Base-by-base conservation (phyloP, 2,329 filamentous ascomycete genomes). In the Fusarium robinianum region DNA sequence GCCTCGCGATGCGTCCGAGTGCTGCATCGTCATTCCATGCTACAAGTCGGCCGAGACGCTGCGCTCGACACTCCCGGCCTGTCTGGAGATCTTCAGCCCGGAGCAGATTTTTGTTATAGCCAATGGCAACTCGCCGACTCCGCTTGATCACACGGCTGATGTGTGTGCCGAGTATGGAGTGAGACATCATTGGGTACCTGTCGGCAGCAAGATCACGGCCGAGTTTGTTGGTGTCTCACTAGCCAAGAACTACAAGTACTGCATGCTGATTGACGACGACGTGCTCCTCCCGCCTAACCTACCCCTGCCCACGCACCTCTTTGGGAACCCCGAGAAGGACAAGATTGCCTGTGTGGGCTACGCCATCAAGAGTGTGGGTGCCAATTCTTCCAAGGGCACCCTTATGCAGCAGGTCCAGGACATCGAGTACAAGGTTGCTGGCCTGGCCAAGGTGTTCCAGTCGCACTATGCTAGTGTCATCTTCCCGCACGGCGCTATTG, bases 401-500 rank as follows among this genome's bases (percentile, higher is more conserved):
- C 37, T 29, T 6, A 35, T 39, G 22, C 43, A 48, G 21, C 47
- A 43, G 26, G 43, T 40, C 7, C 47, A 51, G 16, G 47, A 48
- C 23, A 31, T 51, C 8, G 47, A 51, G 35, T 48, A 51, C n/a
- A 51, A 51, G 19, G 40, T 51, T 10, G 42, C 47, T 3, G 43
- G 47, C 14, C 9, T 51, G 10, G 25, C 39, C 12, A 39, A 40
- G 18, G 25, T 35, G 2, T 16, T 51, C 5, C 38, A 35, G 8
- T 35, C 38, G 6, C 33, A 33, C 12, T 17, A 37, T 7, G 47
- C 43, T 6, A 51, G 47, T 14, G 25, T 31, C 8, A 48, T 30
- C 2, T 51, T 51, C n/a, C 43, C 47, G 1, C 47, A 51, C 8
- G 47, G 47, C 5, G 47, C 47, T 1, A 42, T 51, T 5, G 38